Evolutionary conservation across 2,329 filamentous ascomycete genomes (phyloP), one percentile per base, ranked within the genome.

Genomic region (Talaromyces funiculosus): DNA sequence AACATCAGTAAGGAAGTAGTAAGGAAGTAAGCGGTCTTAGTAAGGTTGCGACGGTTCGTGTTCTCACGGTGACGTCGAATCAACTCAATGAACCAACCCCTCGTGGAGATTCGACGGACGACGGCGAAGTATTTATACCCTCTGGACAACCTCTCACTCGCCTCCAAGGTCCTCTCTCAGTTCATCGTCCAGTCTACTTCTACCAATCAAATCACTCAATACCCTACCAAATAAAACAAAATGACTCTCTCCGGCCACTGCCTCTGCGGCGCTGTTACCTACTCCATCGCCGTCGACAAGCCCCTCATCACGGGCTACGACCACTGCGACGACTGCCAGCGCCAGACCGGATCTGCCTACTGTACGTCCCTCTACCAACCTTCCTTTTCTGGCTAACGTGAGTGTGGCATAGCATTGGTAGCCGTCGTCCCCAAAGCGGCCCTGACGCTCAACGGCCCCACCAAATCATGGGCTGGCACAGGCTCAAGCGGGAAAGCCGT

Each of bases 281-380:
- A 90, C 81, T 81, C 81, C 70, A 80, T 82, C 66, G 72, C 84
- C 64, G 68, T 73, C 62, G 77, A 77, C 18, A 62, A 63, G 16
- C 74, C 78, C 10, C 62, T 71, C 9, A 38, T 73, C 14, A 76
- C 83, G 56, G 86, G 82, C 64, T 88, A 89, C 72, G 87, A 89
- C 71, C 86, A 89, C 79, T 89, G 86, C 69, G 86, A 89, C 70
- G 86, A 88, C 75, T 89, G 86, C 81, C 86, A 89, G 76, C 85
- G 86, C 69, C 86, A 89, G 76, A 82, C 76, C 55, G 86, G 86
- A 65, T 88, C 85, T 18, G 87, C 86, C 61, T 89, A 89, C 74
- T 88, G 73, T 75, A 63, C 10, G 29, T 31, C 40, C 3, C 18
- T 18, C 18, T 18, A 22, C 10, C 18, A 10, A 0, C 9, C 24